Base-by-base conservation (phyloP, 1,139 yeast genomes). In the Sugiyamaella grinbergsii region DNA sequence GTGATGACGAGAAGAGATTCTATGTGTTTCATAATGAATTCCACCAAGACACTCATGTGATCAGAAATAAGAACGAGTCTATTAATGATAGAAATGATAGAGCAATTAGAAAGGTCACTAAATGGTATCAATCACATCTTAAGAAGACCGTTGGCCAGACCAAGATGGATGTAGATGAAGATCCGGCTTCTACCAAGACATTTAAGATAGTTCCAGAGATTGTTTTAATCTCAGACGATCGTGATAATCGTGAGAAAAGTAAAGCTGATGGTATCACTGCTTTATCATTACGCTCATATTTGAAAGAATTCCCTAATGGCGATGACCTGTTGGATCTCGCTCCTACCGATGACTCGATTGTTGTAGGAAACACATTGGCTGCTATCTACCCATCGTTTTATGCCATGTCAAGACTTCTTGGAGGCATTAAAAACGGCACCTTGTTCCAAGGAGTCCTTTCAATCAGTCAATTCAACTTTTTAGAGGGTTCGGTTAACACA, bases 21-120 rank as follows among this genome's bases (percentile, higher is more conserved):
- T 80, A 87, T 40, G 95, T 93, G 2, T 93, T 87, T 69, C 98
- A 94, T 69, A 94, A 94, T 68, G 98, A 93, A 67, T 94, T 90
- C 67, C 80, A 80, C 59, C 81, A 81, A 57, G 80, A 77, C 10
- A 89, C 97, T 0, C 86, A 76, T 66, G 75, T 83, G 3, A 73
- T 73, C 18, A 80, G 98, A 62, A 72, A 68, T 55, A 77, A 71
- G 47, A 79, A 80, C 46, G 98, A 93, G 67, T 65, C 83, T 11
- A 85, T 90, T 57, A 91, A 93, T 65, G 98, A 93, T 67, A 78
- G 94, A 65, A 93, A 93, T 63, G 98, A 93, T 69, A 74, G 97
- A 59, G 91, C 97, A 15, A 90, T 94, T 49, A 78, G 98, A 66
- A 77, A 75, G 54, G 81, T 86, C 11, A 82, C 85, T 23, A 66